Percentiles rank a stretch among this genome's conserved stretches.
Evolutionary conservation across 2,329 filamentous ascomycete genomes (phyloP).

Genomic region (Pleomassaria siparia): DNA sequence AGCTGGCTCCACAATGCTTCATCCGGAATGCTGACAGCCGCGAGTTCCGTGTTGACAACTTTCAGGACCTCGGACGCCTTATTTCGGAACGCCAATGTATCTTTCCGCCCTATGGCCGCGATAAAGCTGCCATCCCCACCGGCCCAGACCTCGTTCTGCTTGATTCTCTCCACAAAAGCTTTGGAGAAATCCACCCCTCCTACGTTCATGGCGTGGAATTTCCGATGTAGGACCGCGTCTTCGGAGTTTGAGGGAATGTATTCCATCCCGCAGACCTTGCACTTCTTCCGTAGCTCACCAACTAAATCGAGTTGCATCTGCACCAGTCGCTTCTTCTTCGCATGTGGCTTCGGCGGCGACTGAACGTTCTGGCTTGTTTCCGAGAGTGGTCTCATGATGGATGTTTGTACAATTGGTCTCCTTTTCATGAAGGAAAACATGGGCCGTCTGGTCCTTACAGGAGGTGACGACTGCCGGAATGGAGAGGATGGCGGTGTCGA

Average conservation of each 20-base stretch:
- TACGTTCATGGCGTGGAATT: constrained; percentile 63
- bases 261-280: constrained; percentile 65
- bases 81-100: constrained; percentile 54
- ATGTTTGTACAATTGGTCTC: constrained; percentile 15
- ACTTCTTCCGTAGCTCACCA: constrained; percentile 57
- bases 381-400: constrained; percentile 18
- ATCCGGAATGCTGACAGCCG: constrained; percentile 61
- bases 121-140: constrained; percentile 51
- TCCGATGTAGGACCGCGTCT: constrained; percentile 63
- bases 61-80: constrained; percentile 58
- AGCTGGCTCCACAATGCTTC: constrained; percentile 59
- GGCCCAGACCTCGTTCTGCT: constrained; percentile 55
- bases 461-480: constrained; percentile 23
- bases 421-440: constrained; percentile 52
- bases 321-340: constrained; percentile 45
- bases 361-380: constrained; percentile 38
- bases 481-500: constrained; percentile 38
- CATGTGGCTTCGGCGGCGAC: constrained; percentile 26
- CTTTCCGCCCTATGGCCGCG: constrained; percentile 59
- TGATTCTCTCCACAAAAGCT: constrained; percentile 56
- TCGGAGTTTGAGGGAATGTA: constrained; percentile 64
- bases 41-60: constrained; percentile 64
- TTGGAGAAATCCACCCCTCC: constrained; percentile 64
- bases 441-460: constrained; percentile 44
- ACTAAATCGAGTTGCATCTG: constrained; percentile 66